Base-by-base conservation (phyloP, 805 yeast species). In the Danielia reshetovae region DNA sequence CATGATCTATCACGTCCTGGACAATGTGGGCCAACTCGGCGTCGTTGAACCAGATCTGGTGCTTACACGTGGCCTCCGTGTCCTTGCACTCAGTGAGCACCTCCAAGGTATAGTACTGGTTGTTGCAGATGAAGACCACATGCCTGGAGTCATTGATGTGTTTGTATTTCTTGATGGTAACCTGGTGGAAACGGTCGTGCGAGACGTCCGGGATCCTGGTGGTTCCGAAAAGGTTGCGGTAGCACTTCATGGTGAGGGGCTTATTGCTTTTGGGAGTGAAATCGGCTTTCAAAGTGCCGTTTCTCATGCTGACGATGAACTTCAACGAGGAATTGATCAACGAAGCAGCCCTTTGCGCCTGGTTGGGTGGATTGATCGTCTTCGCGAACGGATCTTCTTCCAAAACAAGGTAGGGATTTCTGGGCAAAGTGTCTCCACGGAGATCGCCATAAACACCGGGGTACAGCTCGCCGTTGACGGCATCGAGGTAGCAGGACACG, bases 351-450 rank as follows among this genome's bases (percentile, higher is more conserved):
- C 90, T 56, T 42, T 77, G 81, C 8, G 76, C 64, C 59, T 84
- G 94, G 33, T 74, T 65, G 11, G 86, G 84, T 4, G 80, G 80
- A 39, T 72, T 73, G 36, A 67, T 53, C 12, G 72, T 65, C 49
- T 59, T 59, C 12, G 76, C 68, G 42, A 77, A 68, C 1, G 90
- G 89, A 44, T 84, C 94, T 51, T 82, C 82, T 43, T 82, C 87
- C 12, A 84, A 56, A 8, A 84, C 74, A 44, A 84, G 68, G 49
- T 81, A 83, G 1, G 94, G 94, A 52, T 83, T 84, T 41, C 90
- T 65, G 4, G 94, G 94, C 27, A 84, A 60, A 1, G 80, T 74
- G 43, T 79, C 82, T 14, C 84, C 83, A 32, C 79, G 65, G 18
- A 77, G 60, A 36, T 77, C 82, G 12, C 82, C 81, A 47, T 77